These are phyloP conservation scores for Metschnikowia rubicola DNA, from an alignment of 805 yeast species.

Conservation along the genomic window DNA sequence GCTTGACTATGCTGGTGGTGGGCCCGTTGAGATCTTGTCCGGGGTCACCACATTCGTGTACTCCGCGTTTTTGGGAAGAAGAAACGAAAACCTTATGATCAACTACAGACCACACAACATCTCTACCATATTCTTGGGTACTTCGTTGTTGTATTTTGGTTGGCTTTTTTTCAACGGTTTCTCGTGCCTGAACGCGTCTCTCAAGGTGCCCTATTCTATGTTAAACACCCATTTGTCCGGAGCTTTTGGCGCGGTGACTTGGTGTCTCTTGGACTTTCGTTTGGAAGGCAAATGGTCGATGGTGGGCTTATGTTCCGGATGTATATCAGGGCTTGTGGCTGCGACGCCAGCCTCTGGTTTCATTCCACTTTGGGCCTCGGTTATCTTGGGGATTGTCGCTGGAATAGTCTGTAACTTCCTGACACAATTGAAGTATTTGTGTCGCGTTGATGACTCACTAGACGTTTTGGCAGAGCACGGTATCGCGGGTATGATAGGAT, in stretches of 20 bases:
- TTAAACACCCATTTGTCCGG: slow-evolving; percentile 91
- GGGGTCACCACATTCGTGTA: slow-evolving; percentile 90
- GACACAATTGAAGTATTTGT: slow-evolving; percentile 78
- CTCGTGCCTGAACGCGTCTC: slow-evolving; percentile 75
- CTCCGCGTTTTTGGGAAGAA: slow-evolving; percentile 74
- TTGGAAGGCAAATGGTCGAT: slow-evolving; percentile 89
- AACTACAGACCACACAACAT: slow-evolving; percentile 95
- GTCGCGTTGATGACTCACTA: slow-evolving; percentile 84
- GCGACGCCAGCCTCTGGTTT: slow-evolving; percentile 94
- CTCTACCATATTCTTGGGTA: slow-evolving; percentile 85
- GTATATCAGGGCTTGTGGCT: slow-evolving; percentile 93
- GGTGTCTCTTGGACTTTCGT: slow-evolving; percentile 89
- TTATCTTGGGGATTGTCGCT: slow-evolving; percentile 74
- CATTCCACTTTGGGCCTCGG: slow-evolving; percentile 89
- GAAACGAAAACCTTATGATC: slow-evolving; percentile 71
- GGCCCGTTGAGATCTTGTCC: slow-evolving; percentile 89
- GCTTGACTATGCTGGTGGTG: slow-evolving; percentile 96
- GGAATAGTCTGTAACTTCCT: slow-evolving; percentile 86
- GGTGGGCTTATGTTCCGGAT: slow-evolving; percentile 93
- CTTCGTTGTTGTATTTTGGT: slow-evolving; percentile 84
- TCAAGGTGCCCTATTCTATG: slow-evolving; percentile 83
- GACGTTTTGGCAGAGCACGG: slow-evolving; percentile 99
- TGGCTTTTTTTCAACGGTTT: slow-evolving; percentile 97
- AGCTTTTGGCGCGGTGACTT: slow-evolving; percentile 83
- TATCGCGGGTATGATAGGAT: slow-evolving; percentile 87